These are phyloP conservation scores for Scheffersomyces illinoinensis DNA, from an alignment of 1,139 yeast species.

Conservation along the genomic window DNA sequence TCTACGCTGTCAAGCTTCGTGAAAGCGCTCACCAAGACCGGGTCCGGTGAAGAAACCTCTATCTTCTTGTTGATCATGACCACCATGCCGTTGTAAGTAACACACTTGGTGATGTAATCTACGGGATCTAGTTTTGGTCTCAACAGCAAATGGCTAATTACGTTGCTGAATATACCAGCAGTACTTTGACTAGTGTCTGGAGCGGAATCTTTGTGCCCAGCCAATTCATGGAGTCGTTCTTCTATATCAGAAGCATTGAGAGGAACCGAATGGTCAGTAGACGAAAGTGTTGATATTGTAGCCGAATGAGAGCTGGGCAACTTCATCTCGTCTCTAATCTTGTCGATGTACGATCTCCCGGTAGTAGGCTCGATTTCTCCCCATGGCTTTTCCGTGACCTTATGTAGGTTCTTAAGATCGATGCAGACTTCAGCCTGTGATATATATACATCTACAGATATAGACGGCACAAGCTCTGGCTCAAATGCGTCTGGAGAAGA, in stretches of 20 bases:
- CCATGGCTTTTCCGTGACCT: constrained; percentile 46
- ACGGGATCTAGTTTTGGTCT: constrained; percentile 36
- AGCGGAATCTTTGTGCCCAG: constrained; percentile 3
- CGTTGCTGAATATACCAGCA: constrained; percentile 19
- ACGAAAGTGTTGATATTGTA: constrained; percentile 8
- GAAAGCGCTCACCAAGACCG: constrained; percentile 44
- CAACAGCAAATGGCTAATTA: constrained; percentile 31
- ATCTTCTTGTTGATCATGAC: constrained; percentile 46
- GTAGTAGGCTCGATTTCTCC: constrained; percentile 29
- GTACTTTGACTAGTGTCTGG: constrained; percentile 1
- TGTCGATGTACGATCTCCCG: constrained; percentile 44
- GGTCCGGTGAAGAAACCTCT: constrained; percentile 47
- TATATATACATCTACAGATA: constrained; percentile 42
- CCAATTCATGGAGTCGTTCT: constrained; percentile 14
- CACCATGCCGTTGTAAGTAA: constrained; percentile 41
- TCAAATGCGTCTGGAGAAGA: constrained; percentile 27
- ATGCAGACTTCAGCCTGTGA: constrained; percentile 49
- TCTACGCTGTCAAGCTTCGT: constrained; percentile 47
- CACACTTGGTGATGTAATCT: constrained; percentile 47
- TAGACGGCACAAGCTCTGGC: constrained; percentile 32
- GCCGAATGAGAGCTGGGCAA: constrained; percentile 20
- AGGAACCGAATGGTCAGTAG: constrained; percentile 10
- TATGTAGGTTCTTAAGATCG: constrained; percentile 41
- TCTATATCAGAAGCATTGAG: constrained; percentile 22
- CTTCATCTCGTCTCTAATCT: constrained; percentile 44